Evolutionary conservation across 1,139 yeast genomes (phyloP).

Genomic region (Diutina neorugosa): DNA sequence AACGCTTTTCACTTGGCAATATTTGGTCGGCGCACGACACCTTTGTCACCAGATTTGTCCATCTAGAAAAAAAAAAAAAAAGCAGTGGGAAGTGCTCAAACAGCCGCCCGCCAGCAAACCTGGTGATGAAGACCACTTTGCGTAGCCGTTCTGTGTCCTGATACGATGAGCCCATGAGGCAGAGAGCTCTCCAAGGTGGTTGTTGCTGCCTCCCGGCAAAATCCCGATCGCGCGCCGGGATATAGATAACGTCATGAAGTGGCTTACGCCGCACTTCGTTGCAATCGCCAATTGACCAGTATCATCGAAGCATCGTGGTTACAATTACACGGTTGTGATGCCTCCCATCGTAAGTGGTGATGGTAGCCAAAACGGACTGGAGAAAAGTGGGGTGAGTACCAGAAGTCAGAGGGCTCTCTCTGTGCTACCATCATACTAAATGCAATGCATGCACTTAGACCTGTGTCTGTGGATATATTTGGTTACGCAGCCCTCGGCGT

Average conservation of each 20-base stretch:
- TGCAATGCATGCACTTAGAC: background rate
- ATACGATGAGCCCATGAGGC: background rate
- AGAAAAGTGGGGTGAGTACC: background rate
- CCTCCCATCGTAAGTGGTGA: too few species aligned
- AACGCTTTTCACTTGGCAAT: background rate
- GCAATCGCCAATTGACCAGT: background rate
- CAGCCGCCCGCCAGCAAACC: background rate
- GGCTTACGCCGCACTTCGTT: background rate
- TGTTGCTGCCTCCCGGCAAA: background rate
- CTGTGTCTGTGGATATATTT: background rate
- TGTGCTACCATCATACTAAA: background rate
- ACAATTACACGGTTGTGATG: too few species aligned
- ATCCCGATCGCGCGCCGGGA: background rate
- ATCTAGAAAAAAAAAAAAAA: background rate
- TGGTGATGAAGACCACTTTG: background rate
- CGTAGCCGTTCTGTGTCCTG: background rate
- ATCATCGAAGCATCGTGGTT: too few species aligned
- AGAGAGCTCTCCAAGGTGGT: too few species aligned
- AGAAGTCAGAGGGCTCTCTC: background rate
- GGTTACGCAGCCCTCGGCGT: background rate
- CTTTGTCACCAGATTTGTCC: background rate
- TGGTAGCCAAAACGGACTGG: too few species aligned
- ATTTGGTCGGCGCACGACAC: background rate
- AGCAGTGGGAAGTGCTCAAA: too few species aligned
- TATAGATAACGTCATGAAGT: background rate